phyloP scores from a whole-genome alignment of 2,329 filamentous ascomycete genomes.

The Myriosclerotinia duriaeana region DNA sequence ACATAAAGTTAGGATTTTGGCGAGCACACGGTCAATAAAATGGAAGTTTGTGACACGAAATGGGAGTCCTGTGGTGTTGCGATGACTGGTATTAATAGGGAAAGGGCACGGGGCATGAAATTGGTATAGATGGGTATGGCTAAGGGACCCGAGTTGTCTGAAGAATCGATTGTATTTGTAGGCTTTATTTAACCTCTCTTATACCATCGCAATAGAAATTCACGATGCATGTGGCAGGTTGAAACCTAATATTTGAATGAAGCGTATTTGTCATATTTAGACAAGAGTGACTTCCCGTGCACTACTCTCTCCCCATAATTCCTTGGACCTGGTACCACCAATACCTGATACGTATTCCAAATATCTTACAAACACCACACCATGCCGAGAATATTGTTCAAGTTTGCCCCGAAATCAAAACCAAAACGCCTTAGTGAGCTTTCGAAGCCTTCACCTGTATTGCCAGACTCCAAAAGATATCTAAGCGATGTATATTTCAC shows the following conservation, averaged over 20 bases:
- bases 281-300: constrained; percentile 11
- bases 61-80: neutral
- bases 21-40: neutral
- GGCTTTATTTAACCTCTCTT: neutral
- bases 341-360: neutral
- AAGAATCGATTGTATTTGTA: neutral
- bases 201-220: neutral
- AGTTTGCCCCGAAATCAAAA: neutral
- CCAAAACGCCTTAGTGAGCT: constrained; percentile 9
- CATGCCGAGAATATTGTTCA: constrained; percentile 5
- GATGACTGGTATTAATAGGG: neutral
- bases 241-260: neutral
- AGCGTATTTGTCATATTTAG: neutral
- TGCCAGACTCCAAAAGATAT: constrained; percentile 3
- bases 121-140: neutral
- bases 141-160: neutral
- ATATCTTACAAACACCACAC: constrained; percentile 18
- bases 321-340: constrained; percentile 8
- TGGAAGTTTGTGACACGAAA: neutral
- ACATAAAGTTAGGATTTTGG: neutral
- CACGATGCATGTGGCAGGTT: neutral
- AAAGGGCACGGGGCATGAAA: neutral
- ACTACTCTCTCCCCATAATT: constrained; percentile 1
- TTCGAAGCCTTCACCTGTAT: neutral
- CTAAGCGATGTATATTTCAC: neutral